Conservation (phyloP, 1,284 basidiomycete genomes). For the Ceratobasidium sp. region DNA sequence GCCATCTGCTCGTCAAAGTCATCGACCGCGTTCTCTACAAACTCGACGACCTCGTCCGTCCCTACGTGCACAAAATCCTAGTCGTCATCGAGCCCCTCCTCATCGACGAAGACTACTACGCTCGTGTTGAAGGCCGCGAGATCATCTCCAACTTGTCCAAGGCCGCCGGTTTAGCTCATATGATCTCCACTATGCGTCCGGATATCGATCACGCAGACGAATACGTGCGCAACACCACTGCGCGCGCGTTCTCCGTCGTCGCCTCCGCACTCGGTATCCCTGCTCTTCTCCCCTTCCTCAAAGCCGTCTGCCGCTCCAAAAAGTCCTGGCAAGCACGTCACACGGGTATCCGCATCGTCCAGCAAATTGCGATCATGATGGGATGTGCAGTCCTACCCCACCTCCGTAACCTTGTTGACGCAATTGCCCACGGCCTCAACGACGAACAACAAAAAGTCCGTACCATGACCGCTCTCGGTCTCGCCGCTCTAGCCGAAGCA, state of each 20-base stretch:
- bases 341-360: conserved; percentile 98
- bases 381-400: conserved; percentile 99
- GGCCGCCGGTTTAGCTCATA: conserved; percentile 98
- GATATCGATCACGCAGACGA: conserved; percentile 99
- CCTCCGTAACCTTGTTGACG: conserved; percentile 94
- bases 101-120: conserved; percentile 99
- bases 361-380: conserved; percentile 99
- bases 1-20: conserved; percentile 98
- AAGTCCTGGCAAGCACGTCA: conserved; percentile 99
- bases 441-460: conserved; percentile 99
- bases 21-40: conserved; percentile 99
- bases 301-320: conserved; percentile 97
- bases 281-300: conserved; percentile 95
- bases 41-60: conserved; percentile 97
- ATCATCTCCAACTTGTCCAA: conserved; percentile 99
- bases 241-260: conserved; percentile 98
- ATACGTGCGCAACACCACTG: conserved; percentile 99
- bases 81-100: conserved; percentile 99
- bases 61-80: conserved; percentile 99
- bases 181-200: conserved; percentile 99
- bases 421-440: conserved; percentile 93
- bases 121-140: conserved; percentile 98
- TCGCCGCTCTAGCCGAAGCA: conserved; percentile 97
- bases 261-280: conserved; percentile 98
- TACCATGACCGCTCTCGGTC: conserved; percentile 96